phyloP scores from a whole-genome alignment of 2,329 filamentous ascomycete species.

The Exophiala spinifera region DNA sequence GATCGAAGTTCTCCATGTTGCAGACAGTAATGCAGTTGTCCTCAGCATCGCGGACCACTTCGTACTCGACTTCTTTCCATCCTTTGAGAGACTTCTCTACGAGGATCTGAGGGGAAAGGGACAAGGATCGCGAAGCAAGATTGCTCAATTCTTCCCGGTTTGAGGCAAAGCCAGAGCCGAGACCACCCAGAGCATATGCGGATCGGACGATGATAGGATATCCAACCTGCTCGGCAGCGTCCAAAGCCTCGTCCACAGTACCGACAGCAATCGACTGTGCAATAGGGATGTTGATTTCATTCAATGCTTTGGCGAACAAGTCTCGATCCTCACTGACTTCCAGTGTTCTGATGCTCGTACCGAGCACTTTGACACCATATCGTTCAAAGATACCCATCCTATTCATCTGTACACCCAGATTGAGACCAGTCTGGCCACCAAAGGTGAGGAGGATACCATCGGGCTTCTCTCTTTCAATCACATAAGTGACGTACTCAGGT shows the following conservation, averaged over 20 bases:
- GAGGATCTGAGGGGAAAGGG: constrained; percentile 90
- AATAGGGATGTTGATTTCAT: constrained; percentile 96
- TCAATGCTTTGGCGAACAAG: constrained; percentile 89
- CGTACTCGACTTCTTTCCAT: constrained; percentile 99
- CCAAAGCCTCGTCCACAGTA: constrained; percentile 86
- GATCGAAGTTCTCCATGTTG: constrained; percentile 99
- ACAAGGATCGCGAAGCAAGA: constrained; percentile 86
- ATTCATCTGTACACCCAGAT: constrained; percentile 96
- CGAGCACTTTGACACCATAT: constrained; percentile 91
- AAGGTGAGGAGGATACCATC: constrained; percentile 98
- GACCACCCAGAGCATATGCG: constrained; percentile 91
- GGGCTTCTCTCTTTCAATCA: constrained; percentile 92
- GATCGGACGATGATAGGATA: constrained; percentile 98
- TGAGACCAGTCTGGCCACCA: constrained; percentile 94
- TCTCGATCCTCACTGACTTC: constrained; percentile 96
- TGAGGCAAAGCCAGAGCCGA: constrained; percentile 93
- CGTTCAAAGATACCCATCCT: constrained; percentile 92
- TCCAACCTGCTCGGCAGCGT: constrained; percentile 79
- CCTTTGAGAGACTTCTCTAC: constrained; percentile 98
- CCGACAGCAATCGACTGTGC: constrained; percentile 91
- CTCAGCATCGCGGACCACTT: constrained; percentile 92
- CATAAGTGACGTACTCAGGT: constrained; percentile 93
- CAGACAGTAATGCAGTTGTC: constrained; percentile 99
- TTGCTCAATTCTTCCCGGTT: constrained; percentile 92
- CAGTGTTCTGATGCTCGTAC: constrained; percentile 89